Conservation (phyloP, 2,329 filamentous ascomycete genomes). For the Phoma sp. region DNA sequence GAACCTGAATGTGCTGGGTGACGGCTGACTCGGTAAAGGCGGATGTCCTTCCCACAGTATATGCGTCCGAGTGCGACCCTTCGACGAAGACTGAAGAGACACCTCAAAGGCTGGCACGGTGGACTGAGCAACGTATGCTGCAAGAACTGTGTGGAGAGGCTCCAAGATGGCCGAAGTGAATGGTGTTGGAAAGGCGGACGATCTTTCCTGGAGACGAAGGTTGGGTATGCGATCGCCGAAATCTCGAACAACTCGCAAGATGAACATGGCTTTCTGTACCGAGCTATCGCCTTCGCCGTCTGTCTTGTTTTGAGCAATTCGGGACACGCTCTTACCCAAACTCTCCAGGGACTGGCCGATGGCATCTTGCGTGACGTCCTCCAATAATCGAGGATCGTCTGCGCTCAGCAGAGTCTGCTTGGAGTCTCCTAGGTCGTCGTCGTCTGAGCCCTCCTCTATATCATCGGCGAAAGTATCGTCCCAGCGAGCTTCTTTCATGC, state of each 20-base stretch:
- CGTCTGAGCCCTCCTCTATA: slow-evolving; percentile 70
- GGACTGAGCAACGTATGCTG: slow-evolving; percentile 57
- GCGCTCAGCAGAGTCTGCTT: slow-evolving; percentile 72
- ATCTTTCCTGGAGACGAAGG: slow-evolving; percentile 40
- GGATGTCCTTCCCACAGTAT: slow-evolving; percentile 82
- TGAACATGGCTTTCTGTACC: slow-evolving; percentile 61
- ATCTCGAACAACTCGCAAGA: slow-evolving; percentile 76
- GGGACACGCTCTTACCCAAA: slow-evolving; percentile 62
- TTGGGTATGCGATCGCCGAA: slow-evolving; percentile 63
- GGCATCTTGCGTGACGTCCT: slow-evolving; percentile 63
- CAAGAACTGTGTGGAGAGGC: slow-evolving; percentile 68
- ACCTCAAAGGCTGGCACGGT: slow-evolving; percentile 53
- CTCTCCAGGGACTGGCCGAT: slow-evolving; percentile 63
- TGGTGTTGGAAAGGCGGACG: slow-evolving; percentile 30
- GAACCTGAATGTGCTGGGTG: slow-evolving; percentile 74
- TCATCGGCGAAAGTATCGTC: slow-evolving; percentile 77
- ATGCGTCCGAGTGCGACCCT: slow-evolving; percentile 64
- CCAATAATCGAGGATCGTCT: slow-evolving; percentile 71
- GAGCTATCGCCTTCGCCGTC: slow-evolving; percentile 53
- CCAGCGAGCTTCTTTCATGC: slow-evolving; percentile 72
- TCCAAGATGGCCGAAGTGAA: slow-evolving; percentile 62
- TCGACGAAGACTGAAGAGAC: slow-evolving; percentile 52
- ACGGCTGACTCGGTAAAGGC: slow-evolving; percentile 77
- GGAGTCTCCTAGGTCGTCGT: slow-evolving; percentile 72
- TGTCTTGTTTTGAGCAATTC: slow-evolving; percentile 61